Evolutionary conservation across 2,329 filamentous ascomycete genomes (phyloP), one percentile per base, ranked within the genome.

Genomic region (Colletotrichum echinochloae): DNA sequence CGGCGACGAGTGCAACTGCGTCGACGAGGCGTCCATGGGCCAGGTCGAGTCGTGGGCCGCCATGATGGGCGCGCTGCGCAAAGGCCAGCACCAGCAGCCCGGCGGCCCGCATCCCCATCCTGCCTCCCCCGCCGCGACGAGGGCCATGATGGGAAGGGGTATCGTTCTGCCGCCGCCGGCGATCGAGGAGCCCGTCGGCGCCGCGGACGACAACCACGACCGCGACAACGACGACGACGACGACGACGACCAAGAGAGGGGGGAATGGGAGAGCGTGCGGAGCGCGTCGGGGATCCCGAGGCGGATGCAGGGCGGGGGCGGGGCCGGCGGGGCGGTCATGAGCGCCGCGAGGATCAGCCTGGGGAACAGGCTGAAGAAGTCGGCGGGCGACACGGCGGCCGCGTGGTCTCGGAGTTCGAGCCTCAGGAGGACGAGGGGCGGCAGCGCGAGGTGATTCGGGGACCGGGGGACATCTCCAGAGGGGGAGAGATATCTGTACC

Each of bases 1-100:
- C 0, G 89, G 89, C 1, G 90, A 91, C 75, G 90, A 91, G 76
- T 92, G 90, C 75, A 82, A 87, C 69, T 92, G 90, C 74, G 83
- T 86, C 0, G 82, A 86, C 18, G 86, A 90, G 72, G 88, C 89
- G 1, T 82, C 81, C 66, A 84, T 81, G 56, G 89, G 88, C 1
- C 83, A 88, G 49, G 85, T 91, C 11, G 89, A 91, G 77, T 88
- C 87, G 26, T 90, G 89, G 87, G 85, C 86, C 0, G 88, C 87
- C 3, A 82, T 88, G 78, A 83, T 84, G 76, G 84, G 82, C 0
- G 81, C 83, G 20, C 72, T 82, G 77, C 76, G 79, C 63, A 83
- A 79, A 71, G 76, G 76, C 0, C 75, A 75, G 33, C 73, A 44
- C 6, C 41, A 75, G 30, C 73, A 70, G 16, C 5, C 44, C 4